phyloP scores from a whole-genome alignment of 805 yeast genomes.

The Debaryomyces castellii region DNA sequence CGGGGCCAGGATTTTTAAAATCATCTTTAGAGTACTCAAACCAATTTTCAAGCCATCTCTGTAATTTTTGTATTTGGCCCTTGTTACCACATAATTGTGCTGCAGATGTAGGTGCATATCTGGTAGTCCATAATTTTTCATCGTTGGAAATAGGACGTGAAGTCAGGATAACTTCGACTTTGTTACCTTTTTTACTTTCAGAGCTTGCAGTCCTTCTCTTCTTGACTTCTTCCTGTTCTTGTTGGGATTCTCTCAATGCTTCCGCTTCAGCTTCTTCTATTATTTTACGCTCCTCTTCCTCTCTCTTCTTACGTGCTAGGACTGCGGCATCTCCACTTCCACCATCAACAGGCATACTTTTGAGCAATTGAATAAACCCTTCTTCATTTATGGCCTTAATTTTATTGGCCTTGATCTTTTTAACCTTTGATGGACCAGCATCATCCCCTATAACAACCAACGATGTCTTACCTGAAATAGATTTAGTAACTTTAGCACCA shows the following conservation, averaged over 20 bases:
- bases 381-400: conserved; percentile 84
- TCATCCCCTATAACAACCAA: conserved; percentile 91
- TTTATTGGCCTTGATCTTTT: conserved; percentile 67
- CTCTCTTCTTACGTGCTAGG: conserved; percentile 66
- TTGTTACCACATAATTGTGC: conserved; percentile 91
- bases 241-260: conserved; percentile 26
- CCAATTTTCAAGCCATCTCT: conserved; percentile 81
- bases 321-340: conserved; percentile 81
- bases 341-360: conserved; percentile 87
- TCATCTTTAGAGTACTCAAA: conserved; percentile 52
- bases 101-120: conserved; percentile 79
- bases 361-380: conserved; percentile 74
- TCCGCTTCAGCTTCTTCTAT: conserved; percentile 45
- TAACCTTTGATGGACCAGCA: conserved; percentile 94
- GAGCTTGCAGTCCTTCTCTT: conserved; percentile 3
- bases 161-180: conserved; percentile 9
- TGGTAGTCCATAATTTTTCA: conserved; percentile 87
- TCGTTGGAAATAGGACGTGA: conserved; percentile 44
- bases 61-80: conserved; percentile 63
- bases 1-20: conserved; percentile 57
- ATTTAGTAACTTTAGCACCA: conserved; percentile 88
- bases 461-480: conserved; percentile 82
- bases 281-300: conserved; percentile 62
- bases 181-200: background rate
- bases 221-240: conserved; percentile 7